phyloP scores from a whole-genome alignment of 345 rosid species.

The Citrus mangshanensis region DNA sequence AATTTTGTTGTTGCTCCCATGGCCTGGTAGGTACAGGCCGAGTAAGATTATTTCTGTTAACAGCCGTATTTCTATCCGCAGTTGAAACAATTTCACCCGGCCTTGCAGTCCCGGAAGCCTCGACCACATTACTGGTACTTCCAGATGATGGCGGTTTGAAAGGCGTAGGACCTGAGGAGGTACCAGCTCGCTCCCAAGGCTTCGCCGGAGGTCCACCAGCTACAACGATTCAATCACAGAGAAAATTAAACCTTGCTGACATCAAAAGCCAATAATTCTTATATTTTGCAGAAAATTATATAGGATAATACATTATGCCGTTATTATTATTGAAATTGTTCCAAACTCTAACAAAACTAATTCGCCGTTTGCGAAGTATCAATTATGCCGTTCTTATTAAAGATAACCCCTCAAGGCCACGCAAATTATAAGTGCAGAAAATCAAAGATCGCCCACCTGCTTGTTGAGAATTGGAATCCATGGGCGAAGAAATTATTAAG shows the following conservation, averaged over 20 bases:
- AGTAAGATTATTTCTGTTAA: constrained; percentile 45
- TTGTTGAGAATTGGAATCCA: constrained; percentile 49
- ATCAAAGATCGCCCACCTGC: constrained; percentile 23
- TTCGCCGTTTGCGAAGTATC: no score
- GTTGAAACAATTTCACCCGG: constrained; percentile 79
- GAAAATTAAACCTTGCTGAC: neutral
- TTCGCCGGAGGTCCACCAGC: constrained; percentile 70
- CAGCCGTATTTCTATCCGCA: constrained; percentile 36
- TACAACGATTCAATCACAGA: constrained; percentile 14
- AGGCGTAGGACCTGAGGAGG: constrained; percentile 72
- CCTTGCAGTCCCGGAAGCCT: constrained; percentile 89
- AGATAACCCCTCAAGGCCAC: neutral
- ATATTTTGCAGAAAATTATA: neutral
- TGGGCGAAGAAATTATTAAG: constrained; percentile 24
- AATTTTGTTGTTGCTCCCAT: constrained; percentile 84
- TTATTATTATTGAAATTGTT: neutral
- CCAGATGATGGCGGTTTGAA: constrained; percentile 88
- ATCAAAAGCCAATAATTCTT: neutral
- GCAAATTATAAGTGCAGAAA: neutral
- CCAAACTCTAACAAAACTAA: neutral
- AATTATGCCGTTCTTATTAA: neutral
- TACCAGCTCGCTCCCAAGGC: constrained; percentile 93
- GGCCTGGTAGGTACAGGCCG: constrained; percentile 87
- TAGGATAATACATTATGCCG: neutral
- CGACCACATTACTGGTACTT: constrained; percentile 86